Conservation (phyloP, 345 rosid species). For the Populus simonii region DNA sequence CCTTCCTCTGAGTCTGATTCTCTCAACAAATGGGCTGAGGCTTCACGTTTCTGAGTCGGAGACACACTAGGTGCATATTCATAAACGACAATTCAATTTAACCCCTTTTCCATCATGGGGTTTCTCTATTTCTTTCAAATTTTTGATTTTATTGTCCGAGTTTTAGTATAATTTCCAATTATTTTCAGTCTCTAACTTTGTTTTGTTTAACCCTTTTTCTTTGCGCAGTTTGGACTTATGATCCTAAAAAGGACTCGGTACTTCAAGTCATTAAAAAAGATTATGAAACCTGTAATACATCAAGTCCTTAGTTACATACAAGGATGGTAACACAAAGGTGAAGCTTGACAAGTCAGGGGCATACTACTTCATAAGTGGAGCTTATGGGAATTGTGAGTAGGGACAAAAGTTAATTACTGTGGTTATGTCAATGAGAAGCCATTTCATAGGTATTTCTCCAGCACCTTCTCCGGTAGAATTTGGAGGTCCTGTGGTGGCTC, state of each 20-base stretch:
- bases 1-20: slow-evolving; percentile 58
- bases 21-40: slow-evolving; percentile 74
- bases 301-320: slow-evolving; percentile 55
- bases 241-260: slow-evolving; percentile 64
- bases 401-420: slow-evolving; percentile 71
- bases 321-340: slow-evolving; percentile 66
- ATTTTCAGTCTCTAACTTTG: neutral
- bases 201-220: neutral
- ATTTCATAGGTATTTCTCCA: slow-evolving; percentile 42
- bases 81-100: no score
- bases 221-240: slow-evolving; percentile 60
- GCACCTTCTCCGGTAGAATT: slow-evolving; percentile 67
- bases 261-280: slow-evolving; percentile 58
- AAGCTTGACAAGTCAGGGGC: slow-evolving; percentile 57
- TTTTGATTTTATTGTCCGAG: neutral
- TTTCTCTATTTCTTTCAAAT: neutral
- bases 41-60: slow-evolving; percentile 53
- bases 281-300: slow-evolving; percentile 57
- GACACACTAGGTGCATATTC: slow-evolving; percentile 51
- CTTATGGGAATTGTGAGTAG: slow-evolving; percentile 60
- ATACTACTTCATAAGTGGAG: slow-evolving; percentile 77
- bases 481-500: slow-evolving; percentile 61
- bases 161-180: no score
- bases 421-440: slow-evolving; percentile 46
- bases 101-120: no score